A percentile compares a stretch with the other conserved stretches of the same genome.
Evolutionary conservation across 129 eudicot species (phyloP).

Genomic region (Deinandra increscens): DNA sequence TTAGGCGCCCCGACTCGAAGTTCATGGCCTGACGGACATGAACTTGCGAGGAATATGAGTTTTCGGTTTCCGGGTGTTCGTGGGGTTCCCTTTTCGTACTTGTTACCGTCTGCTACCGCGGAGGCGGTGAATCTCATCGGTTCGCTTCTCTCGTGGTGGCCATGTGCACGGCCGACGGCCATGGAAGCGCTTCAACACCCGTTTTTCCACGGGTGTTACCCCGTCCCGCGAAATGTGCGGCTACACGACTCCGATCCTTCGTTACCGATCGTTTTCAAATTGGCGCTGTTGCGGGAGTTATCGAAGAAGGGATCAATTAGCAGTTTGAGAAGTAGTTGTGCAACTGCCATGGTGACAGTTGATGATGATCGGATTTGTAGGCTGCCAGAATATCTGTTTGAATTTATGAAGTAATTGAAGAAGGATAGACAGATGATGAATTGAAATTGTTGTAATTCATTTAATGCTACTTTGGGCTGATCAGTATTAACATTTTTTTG

Average conservation of each 20-base stretch:
- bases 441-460: too few relatives aligned
- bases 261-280: not conserved
- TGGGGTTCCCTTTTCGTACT: not conserved
- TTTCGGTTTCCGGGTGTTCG: conserved; percentile 12
- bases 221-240: not conserved
- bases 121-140: not conserved
- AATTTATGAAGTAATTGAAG: not conserved
- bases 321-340: not conserved
- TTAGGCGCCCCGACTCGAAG: too few relatives aligned
- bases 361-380: not conserved
- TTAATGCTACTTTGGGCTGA: too few relatives aligned
- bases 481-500: too few relatives aligned
- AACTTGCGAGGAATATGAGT: too few relatives aligned
- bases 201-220: not conserved
- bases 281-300: not conserved
- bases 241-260: not conserved
- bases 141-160: conserved; percentile 1
- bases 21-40: too few relatives aligned
- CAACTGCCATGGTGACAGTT: not conserved
- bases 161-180: not conserved
- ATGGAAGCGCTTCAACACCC: not conserved
- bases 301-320: not conserved
- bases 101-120: conserved; percentile 8
- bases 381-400: not conserved
- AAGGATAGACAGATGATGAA: too few relatives aligned